These are phyloP conservation scores for Apophysomyces elegans DNA, from an alignment of 371 early-diverging fungal species.

Conservation along the genomic window DNA sequence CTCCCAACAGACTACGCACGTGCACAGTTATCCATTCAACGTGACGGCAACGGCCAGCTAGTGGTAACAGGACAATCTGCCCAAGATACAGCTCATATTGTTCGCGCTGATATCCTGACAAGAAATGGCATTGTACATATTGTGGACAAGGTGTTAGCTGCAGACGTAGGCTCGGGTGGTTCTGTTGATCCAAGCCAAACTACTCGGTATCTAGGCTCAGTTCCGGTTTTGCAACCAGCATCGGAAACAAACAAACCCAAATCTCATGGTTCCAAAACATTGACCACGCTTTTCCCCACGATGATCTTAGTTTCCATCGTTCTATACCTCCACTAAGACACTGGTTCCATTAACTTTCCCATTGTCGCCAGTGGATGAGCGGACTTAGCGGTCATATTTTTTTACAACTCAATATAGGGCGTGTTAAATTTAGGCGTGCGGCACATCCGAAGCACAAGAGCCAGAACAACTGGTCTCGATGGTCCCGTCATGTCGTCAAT, in stretches of 20 bases:
- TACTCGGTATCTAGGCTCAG: neutral
- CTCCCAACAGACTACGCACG: neutral
- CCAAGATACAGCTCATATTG: conserved; percentile 9
- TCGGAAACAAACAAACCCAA: conserved; percentile 4
- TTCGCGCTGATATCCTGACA: conserved; percentile 26
- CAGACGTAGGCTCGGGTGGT: neutral
- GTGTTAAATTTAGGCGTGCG: conserved; percentile 6
- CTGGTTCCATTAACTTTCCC: neutral
- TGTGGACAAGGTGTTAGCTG: conserved; percentile 21
- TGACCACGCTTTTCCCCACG: neutral
- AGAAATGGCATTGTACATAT: conserved; percentile 28
- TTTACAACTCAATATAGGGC: neutral
- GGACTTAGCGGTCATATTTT: neutral
- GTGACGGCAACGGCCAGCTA: neutral
- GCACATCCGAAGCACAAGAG: neutral
- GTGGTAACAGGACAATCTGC: neutral
- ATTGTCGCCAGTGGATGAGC: neutral
- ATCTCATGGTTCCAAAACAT: neutral
- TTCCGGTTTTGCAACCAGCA: conserved; percentile 4
- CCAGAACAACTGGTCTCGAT: conserved; percentile 7
- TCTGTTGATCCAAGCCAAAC: conserved; percentile 5
- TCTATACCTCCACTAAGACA: neutral
- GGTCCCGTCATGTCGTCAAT: neutral
- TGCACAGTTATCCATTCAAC: neutral
- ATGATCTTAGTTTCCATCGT: neutral